phyloP scores from a whole-genome alignment of 2,329 filamentous ascomycete genomes.

The Helotiales sp. region DNA sequence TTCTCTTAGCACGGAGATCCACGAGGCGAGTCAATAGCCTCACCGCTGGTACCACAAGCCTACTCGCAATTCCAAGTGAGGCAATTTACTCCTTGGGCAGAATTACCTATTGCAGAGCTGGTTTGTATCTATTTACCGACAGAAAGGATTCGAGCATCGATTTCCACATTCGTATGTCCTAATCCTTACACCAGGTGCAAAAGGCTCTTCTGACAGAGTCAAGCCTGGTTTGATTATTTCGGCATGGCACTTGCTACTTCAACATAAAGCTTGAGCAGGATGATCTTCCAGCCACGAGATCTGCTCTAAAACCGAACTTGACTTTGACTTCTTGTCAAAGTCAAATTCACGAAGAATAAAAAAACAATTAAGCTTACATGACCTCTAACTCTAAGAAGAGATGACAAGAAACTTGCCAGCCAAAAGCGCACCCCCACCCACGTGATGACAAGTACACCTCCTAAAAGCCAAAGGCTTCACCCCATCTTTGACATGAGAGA shows the following conservation, averaged over 20 bases:
- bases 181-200: too few species aligned
- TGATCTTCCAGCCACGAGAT: not conserved
- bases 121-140: too few species aligned
- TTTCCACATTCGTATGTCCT: too few species aligned
- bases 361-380: too few species aligned
- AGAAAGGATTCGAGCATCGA: too few species aligned
- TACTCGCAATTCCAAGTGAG: not conserved
- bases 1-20: not conserved
- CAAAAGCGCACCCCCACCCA: not conserved
- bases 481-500: conserved; percentile 4
- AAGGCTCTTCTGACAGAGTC: not conserved
- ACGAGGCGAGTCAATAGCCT: not conserved
- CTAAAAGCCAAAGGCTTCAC: not conserved
- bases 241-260: not conserved
- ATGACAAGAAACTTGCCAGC: not conserved
- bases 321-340: too few species aligned
- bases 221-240: not conserved
- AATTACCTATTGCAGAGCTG: not conserved
- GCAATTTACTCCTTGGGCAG: not conserved
- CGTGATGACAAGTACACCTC: not conserved
- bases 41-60: not conserved
- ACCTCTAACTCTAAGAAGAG: not conserved
- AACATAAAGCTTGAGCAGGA: not conserved
- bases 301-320: not conserved
- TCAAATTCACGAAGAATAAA: too few species aligned